Percentiles rank a stretch among this genome's conserved stretches.
phyloP scores from a whole-genome alignment of 108 stramenopile species.

The Nitzschia putrida region DNA sequence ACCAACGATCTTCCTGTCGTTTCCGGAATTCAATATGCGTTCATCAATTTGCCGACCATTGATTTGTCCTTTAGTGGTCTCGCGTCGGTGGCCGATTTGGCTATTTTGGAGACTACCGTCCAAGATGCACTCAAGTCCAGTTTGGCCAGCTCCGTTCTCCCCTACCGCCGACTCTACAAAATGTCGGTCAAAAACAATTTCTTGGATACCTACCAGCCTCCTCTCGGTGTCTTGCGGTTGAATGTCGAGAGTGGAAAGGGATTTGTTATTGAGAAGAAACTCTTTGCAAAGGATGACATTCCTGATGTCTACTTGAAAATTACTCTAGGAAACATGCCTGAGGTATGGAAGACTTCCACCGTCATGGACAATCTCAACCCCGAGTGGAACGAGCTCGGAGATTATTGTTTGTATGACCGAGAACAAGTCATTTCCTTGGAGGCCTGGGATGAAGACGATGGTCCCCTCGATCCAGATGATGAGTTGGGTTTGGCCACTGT shows the following conservation, averaged over 20 bases:
- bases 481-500: slow-evolving; percentile 49
- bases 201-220: slow-evolving; percentile 50
- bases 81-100: slow-evolving; percentile 51
- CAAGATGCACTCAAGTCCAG: slow-evolving; percentile 25
- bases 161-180: slow-evolving; percentile 55
- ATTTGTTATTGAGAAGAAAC: slow-evolving; percentile 48
- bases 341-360: slow-evolving; percentile 38
- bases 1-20: slow-evolving; percentile 54
- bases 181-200: slow-evolving; percentile 45
- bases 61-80: slow-evolving; percentile 59
- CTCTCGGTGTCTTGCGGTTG: slow-evolving; percentile 57
- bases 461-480: slow-evolving; percentile 57
- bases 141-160: slow-evolving; percentile 46
- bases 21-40: slow-evolving; percentile 61
- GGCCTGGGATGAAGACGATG: slow-evolving; percentile 59
- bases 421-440: slow-evolving; percentile 57
- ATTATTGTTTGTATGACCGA: slow-evolving; percentile 57
- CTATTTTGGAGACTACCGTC: slow-evolving; percentile 40
- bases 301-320: slow-evolving; percentile 65
- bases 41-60: slow-evolving; percentile 65
- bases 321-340: slow-evolving; percentile 36
- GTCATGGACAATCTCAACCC: slow-evolving; percentile 49
- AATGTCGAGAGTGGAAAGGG: slow-evolving; percentile 44
- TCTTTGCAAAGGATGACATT: slow-evolving; percentile 54
- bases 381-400: slow-evolving; percentile 52